Base-by-base conservation (phyloP, 176 grass and related monocot genomes). In the Carex cristatella region DNA sequence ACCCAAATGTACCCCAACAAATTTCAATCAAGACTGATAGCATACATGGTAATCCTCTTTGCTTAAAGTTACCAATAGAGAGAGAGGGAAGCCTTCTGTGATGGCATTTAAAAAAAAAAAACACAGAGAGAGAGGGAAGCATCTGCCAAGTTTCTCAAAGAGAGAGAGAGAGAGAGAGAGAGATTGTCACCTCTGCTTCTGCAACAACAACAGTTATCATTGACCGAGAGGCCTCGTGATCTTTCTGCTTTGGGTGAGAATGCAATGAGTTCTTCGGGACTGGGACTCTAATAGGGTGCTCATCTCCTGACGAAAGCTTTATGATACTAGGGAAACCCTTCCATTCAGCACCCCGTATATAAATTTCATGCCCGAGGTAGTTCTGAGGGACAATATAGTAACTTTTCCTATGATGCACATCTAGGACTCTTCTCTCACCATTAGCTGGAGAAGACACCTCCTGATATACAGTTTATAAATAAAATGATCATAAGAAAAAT, bases 301-400 rank as follows among this genome's bases (percentile, higher is more conserved):
- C 91, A 87, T 87, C 88, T 86, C 95, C 93, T 75, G 95, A 93
- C 80, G 95, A 86, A 87, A 98, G 86, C 66, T 91, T 85, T 82
- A 94, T 91, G 79, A 93, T 87, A 79, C 87, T 88, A 78, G 89
- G 62, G 61, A 63, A 89, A 62, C 88, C 86, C 82, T 73, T 90
- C 66, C 80, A 63, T 81, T 93, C 93, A 59, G 79, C 82, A 56
- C 86, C 87, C 81, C 91, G 82, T 89, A 98, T 85, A 83, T 93
- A 94, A 86, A 98, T 92, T 70, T 94, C 95, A 86, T 93, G 92
- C 4, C 95, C 95, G 40, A 98, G 95, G 81, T 92, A 94, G 86
- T 98, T 98, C 84, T 93, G 92, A 31, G 95, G 95, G 73, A 98
- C 88, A 76, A 94, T 89, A 78, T 92, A 98, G 69, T 93, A 92